Evolutionary conservation across 441 rosid species (phyloP).

Genomic region (Dalechampia spathulata): DNA sequence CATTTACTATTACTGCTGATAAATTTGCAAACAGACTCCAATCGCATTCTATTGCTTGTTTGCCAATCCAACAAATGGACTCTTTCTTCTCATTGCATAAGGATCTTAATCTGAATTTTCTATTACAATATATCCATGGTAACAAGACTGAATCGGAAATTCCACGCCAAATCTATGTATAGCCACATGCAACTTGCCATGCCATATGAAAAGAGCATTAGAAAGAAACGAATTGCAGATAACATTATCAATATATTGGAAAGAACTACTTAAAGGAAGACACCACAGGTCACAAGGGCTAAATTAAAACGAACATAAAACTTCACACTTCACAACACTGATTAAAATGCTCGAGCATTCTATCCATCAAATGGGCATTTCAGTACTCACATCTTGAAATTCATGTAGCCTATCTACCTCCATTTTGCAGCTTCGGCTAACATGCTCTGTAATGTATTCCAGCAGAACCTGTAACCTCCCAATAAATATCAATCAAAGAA

Average conservation of each 20-base stretch:
- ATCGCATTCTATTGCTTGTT: not conserved
- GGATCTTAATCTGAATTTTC: not conserved
- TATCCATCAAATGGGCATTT: not conserved
- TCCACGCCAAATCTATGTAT: not conserved
- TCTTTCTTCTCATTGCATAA: not conserved
- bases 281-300: too few relatives aligned
- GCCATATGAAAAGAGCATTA: not conserved
- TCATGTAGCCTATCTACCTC: slow-evolving; percentile 15
- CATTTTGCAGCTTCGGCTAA: too few relatives aligned
- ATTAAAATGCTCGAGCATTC: not conserved
- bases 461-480: too few relatives aligned
- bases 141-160: too few relatives aligned
- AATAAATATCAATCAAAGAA: too few relatives aligned
- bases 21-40: not conserved
- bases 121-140: too few relatives aligned
- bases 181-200: not conserved
- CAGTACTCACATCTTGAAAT: slow-evolving; percentile 23
- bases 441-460: too few relatives aligned
- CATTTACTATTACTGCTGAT: not conserved
- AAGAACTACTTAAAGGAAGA: too few relatives aligned
- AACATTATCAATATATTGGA: not conserved
- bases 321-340: not conserved
- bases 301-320: not conserved
- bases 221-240: not conserved
- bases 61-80: not conserved